Evolutionary conservation across 257 asterid species (phyloP).

Genomic region (Lantana camara): DNA sequence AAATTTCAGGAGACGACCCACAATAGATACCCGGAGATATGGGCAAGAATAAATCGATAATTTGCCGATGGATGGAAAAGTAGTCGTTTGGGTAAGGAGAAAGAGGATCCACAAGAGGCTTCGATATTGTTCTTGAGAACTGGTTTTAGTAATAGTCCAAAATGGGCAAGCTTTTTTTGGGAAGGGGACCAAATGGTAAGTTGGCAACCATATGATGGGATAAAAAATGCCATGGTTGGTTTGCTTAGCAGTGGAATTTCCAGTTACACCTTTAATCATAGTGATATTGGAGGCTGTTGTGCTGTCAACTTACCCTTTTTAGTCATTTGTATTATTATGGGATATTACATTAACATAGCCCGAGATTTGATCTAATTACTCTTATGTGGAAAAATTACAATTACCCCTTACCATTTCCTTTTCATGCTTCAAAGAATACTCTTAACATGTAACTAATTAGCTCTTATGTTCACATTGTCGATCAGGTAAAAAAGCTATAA

Average conservation of each 20-base stretch:
- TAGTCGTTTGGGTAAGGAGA: constrained; percentile 33
- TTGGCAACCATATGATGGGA: constrained; percentile 94
- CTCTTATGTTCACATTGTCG: constrained; percentile 4
- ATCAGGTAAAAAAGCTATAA: constrained; percentile 91
- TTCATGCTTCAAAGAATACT: too few relatives aligned
- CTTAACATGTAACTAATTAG: not conserved
- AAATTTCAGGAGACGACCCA: constrained; percentile 87
- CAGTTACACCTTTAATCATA: constrained; percentile 89
- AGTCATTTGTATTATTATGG: too few relatives aligned
- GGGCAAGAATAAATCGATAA: constrained; percentile 85
- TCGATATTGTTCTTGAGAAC: constrained; percentile 96
- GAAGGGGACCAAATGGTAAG: constrained; percentile 99
- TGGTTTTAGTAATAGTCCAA: constrained; percentile 80
- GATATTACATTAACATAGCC: too few relatives aligned
- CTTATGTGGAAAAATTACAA: too few relatives aligned
- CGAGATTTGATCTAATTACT: too few relatives aligned
- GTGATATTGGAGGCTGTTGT: constrained; percentile 96
- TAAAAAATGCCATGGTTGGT: constrained; percentile 90
- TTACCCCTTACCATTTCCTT: too few relatives aligned
- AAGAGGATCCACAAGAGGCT: constrained; percentile 44
- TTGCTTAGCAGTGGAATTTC: constrained; percentile 85
- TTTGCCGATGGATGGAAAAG: constrained; percentile 83
- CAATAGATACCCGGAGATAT: constrained; percentile 86
- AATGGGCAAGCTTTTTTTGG: constrained; percentile 90
- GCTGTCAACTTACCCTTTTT: constrained; percentile 67